Evolutionary conservation across 805 yeast species (phyloP), one percentile per base, ranked within the genome.

Genomic region (Zygosaccharomyces gambellarensis): DNA sequence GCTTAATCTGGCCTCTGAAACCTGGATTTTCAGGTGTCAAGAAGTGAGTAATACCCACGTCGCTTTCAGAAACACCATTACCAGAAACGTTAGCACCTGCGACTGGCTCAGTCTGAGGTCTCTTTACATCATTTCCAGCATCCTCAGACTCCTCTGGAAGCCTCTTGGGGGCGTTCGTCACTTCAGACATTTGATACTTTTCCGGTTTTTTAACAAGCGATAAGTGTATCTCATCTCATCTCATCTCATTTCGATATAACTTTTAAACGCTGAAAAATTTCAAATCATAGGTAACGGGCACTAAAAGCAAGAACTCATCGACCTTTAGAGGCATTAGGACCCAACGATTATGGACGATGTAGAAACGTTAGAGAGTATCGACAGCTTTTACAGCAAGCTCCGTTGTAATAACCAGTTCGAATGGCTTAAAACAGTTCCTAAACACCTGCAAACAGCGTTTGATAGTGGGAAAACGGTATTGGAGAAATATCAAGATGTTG

Each of bases 31-130:
- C 75, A 2, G 73, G 64, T 43, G 81, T 79, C 31, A 89, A 69
- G 59, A 72, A 90, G 45, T 80, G 79, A 1, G 88, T 82, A 55
- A 94, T 92, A 5, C 99, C 99, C 8, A 94, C 99, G 64, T 90
- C 95, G 2, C 55, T 32, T 63, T 90, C 97, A 46, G 75, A 77
- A 43, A 85, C 77, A 8, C 85, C 83, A 34, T 47, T 48, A 25
- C 50, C 56, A 7, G 30, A 43, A 14, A 17, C n/a, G 22, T 32
- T 45, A 12, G 42, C 43, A 19, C 39, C 36, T 4, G 14, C 27
- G 4, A 45, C 31, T 3, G 46, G 30, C 21, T 52, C 55, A 36
- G 48, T 29, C 41, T 58, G 61, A 3, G 50, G 47, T 40, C 55
- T 61, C 51, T 65, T 62, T 11, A 41, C 31, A 4, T 56, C 61